Evolutionary conservation across 1,284 basidiomycete genomes (phyloP).

Genomic region (Ceratobasidium papillatum): DNA sequence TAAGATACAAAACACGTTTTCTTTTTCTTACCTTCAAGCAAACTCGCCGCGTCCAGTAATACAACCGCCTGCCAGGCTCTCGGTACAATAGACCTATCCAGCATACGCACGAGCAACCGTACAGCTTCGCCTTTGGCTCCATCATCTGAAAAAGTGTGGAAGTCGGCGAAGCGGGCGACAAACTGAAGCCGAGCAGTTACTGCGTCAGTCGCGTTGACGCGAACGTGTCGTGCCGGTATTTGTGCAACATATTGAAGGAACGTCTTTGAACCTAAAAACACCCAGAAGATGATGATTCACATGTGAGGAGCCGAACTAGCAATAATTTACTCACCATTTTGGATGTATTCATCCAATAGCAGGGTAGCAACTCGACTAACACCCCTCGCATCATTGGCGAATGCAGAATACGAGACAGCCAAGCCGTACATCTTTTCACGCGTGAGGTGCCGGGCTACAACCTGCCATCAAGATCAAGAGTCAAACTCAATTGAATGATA

Average conservation of each 20-base stretch:
- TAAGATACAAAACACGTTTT: background rate
- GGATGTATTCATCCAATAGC: conserved; percentile 45
- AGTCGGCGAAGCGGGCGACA: conserved; percentile 45
- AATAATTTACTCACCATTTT: conserved; percentile 38
- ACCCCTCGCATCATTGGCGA: conserved; percentile 43
- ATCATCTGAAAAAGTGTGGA: conserved; percentile 44
- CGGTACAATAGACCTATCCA: conserved; percentile 44
- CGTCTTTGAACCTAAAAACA: conserved; percentile 9
- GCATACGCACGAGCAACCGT: conserved; percentile 42
- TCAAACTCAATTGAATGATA: background rate
- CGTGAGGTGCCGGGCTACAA: conserved; percentile 43
- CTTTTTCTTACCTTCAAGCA: conserved; percentile 45
- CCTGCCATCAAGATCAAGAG: conserved; percentile 22
- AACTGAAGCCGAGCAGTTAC: conserved; percentile 43
- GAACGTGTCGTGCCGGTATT: conserved; percentile 38
- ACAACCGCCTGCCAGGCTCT: conserved; percentile 47
- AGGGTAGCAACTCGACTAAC: conserved; percentile 45
- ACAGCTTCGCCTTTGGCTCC: conserved; percentile 45
- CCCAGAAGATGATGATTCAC: background rate
- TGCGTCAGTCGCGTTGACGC: conserved; percentile 39
- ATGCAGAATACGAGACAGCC: conserved; percentile 45
- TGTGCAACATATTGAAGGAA: conserved; percentile 35
- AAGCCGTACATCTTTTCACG: conserved; percentile 43
- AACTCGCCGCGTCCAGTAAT: conserved; percentile 44
- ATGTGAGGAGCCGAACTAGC: background rate